Percentiles rank a stretch among this genome's conserved stretches.
These are phyloP conservation scores for Triglochin maritima DNA, from an alignment of 106 monocot genomes.

Conservation along the genomic window DNA sequence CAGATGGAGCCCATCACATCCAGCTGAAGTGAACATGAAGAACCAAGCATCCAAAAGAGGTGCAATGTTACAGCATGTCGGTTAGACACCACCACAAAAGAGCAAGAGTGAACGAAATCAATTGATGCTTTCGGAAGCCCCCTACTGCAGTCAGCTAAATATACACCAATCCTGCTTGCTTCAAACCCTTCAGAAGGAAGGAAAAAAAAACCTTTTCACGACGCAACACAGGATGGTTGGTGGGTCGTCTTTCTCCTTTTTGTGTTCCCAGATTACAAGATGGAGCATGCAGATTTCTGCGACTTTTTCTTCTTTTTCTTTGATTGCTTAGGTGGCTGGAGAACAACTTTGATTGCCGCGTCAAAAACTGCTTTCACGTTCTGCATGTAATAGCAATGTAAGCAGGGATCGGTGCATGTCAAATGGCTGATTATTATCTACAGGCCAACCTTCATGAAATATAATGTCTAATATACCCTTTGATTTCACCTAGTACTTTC, in stretches of 20 bases:
- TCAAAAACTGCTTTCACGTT: conserved; percentile 84
- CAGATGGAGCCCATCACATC: neutral
- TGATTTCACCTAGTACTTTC: too few relatives aligned
- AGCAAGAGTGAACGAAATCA: conserved; percentile 1
- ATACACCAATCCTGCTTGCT: conserved; percentile 20
- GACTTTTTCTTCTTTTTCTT: conserved; percentile 59
- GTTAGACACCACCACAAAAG: conserved; percentile 8
- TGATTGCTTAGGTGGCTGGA: conserved; percentile 69
- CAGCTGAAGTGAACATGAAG: neutral
- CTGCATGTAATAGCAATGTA: conserved; percentile 14
- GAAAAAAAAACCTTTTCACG: neutral
- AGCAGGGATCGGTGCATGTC: neutral
- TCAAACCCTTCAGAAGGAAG: neutral
- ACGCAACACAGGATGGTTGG: neutral
- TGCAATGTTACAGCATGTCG: conserved; percentile 1
- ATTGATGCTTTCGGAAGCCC: conserved; percentile 3
- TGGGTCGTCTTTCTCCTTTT: conserved; percentile 3
- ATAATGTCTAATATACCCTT: too few relatives aligned
- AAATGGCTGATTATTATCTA: too few relatives aligned
- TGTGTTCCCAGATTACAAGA: conserved; percentile 34
- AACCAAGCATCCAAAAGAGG: neutral
- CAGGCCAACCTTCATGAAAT: too few relatives aligned
- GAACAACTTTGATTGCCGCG: conserved; percentile 76
- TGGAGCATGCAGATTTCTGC: conserved; percentile 46
- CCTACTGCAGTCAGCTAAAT: conserved; percentile 14